Evolutionary conservation across 2,329 filamentous ascomycete species (phyloP).

Genomic region (Xylariaceae sp.): DNA sequence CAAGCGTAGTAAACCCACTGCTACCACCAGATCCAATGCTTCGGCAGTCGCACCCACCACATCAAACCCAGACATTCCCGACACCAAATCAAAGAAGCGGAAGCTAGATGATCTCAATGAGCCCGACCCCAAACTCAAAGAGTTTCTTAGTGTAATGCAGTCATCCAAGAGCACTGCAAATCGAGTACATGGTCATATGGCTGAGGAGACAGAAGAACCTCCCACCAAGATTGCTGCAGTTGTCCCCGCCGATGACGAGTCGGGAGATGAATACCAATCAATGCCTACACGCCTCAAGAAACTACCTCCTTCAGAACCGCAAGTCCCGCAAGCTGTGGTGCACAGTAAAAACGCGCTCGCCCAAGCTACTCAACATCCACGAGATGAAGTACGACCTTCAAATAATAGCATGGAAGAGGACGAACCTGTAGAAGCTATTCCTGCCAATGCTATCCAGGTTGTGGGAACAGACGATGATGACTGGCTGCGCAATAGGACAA

Average conservation of each 20-base stretch:
- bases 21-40: conserved; percentile 29
- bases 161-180: conserved; percentile 57
- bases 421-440: conserved; percentile 1
- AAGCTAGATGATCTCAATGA: conserved; percentile 58
- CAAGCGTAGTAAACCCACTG: conserved; percentile 20
- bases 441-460: conserved; percentile 24
- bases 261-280: conserved; percentile 72
- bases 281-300: conserved; percentile 52
- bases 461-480: conserved; percentile 84
- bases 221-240: conserved; percentile 36
- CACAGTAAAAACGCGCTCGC: background rate
- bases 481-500: conserved; percentile 88
- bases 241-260: conserved; percentile 51
- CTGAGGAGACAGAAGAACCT: conserved; percentile 33
- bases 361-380: background rate
- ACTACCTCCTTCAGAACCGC: conserved; percentile 38
- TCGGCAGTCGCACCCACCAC: conserved; percentile 20
- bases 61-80: conserved; percentile 15
- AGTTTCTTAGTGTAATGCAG: conserved; percentile 83
- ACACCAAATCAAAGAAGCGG: conserved; percentile 67
- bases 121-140: conserved; percentile 75
- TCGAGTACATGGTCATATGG: conserved; percentile 51
- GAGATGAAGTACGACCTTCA: background rate
- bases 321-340: background rate
- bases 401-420: background rate